A percentile compares a stretch with the other conserved stretches of the same genome.
Evolutionary conservation across 768 basidiomycete genomes (phyloP).

Genomic region (Termitomyces eurrhizus): DNA sequence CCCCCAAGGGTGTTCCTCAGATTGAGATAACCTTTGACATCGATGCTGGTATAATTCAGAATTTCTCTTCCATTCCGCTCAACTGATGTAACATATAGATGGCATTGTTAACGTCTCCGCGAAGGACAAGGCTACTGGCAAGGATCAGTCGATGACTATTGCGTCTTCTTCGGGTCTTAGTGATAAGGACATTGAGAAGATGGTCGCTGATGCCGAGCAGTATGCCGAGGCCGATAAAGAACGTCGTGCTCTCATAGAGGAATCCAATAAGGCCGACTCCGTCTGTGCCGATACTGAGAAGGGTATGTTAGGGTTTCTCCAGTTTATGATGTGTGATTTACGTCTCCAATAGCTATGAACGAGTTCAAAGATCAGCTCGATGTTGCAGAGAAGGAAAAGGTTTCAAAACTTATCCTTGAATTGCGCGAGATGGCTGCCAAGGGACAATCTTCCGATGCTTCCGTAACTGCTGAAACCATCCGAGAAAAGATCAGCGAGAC

Average conservation of each 20-base stretch:
- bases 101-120: slow-evolving; percentile 98
- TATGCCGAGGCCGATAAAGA: slow-evolving; percentile 92
- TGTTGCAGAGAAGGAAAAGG: slow-evolving; percentile 89
- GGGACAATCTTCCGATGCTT: slow-evolving; percentile 83
- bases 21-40: slow-evolving; percentile 95
- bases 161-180: slow-evolving; percentile 95
- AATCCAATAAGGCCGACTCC: slow-evolving; percentile 94
- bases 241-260: slow-evolving; percentile 86
- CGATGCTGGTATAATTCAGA: slow-evolving; percentile 67
- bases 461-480: slow-evolving; percentile 81
- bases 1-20: slow-evolving; percentile 79
- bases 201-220: slow-evolving; percentile 93
- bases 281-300: slow-evolving; percentile 95
- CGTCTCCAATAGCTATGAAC: slow-evolving; percentile 61
- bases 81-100: slow-evolving; percentile 36
- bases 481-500: slow-evolving; percentile 92
- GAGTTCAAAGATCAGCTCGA: slow-evolving; percentile 99
- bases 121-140: slow-evolving; percentile 88
- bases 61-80: neutral
- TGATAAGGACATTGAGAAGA: slow-evolving; percentile 95
- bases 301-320: slow-evolving; percentile 43
- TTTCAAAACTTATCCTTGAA: slow-evolving; percentile 79
- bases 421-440: slow-evolving; percentile 86
- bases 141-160: slow-evolving; percentile 96
- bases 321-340: neutral